These are phyloP conservation scores for Trichoderma asperellum DNA, from an alignment of 2,329 filamentous ascomycete species.

Conservation along the genomic window DNA sequence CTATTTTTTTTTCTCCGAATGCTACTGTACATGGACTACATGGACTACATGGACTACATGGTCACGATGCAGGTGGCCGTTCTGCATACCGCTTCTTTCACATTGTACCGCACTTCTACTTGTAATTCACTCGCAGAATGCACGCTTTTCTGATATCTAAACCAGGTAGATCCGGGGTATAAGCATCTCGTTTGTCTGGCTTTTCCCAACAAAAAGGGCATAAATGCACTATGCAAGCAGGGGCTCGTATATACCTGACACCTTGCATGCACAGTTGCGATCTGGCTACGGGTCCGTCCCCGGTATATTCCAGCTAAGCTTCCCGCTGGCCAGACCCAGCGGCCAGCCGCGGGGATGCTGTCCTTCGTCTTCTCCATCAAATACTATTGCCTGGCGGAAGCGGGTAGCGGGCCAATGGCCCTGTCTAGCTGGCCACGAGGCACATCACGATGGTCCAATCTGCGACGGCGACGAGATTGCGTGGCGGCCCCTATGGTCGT, in stretches of 20 bases:
- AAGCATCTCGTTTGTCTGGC: neutral
- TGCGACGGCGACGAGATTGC: slow-evolving; percentile 20
- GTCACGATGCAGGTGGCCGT: slow-evolving; percentile 10
- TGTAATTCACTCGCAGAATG: neutral
- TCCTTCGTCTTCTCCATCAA: neutral
- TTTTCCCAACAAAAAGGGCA: slow-evolving; percentile 22
- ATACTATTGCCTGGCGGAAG: slow-evolving; percentile 17
- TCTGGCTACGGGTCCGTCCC: slow-evolving; percentile 22
- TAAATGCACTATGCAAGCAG: neutral
- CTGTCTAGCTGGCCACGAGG: slow-evolving; percentile 23
- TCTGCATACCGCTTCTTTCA: slow-evolving; percentile 24
- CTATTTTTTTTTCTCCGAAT: slow-evolving; percentile 16
- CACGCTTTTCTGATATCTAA: neutral
- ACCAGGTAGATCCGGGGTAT: slow-evolving; percentile 20
- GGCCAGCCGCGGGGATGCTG: slow-evolving; percentile 23
- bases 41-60: neutral
- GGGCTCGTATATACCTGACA: neutral
- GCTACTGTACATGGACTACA: neutral
- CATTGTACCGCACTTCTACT: neutral
- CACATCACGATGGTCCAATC: slow-evolving; percentile 20
- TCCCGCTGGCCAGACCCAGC: slow-evolving; percentile 5
- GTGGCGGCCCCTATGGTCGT: slow-evolving; percentile 15
- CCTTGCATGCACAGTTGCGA: neutral
- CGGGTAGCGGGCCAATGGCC: slow-evolving; percentile 25
- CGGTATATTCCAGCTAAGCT: slow-evolving; percentile 11